These are phyloP conservation scores for Rasamsonia emersonii DNA, from an alignment of 2,329 filamentous ascomycete species.

Conservation along the genomic window DNA sequence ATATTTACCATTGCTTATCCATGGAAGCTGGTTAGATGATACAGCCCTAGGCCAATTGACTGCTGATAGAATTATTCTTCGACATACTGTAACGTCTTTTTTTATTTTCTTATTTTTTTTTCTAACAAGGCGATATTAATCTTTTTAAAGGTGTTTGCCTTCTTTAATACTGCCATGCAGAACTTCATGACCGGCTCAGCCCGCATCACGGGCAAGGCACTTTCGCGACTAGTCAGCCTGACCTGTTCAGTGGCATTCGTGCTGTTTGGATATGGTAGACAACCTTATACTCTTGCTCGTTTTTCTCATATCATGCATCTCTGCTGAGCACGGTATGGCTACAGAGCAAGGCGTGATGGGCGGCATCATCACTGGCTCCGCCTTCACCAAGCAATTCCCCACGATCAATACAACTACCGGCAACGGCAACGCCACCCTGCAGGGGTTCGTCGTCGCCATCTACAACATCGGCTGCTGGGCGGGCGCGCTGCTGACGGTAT, in stretches of 20 bases:
- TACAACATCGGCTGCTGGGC: constrained; percentile 4
- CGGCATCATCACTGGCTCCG: constrained; percentile 1
- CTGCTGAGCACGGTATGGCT: too few relatives aligned
- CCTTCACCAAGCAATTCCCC: constrained; percentile 1
- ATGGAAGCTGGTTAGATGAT: too few relatives aligned
- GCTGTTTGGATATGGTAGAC: not conserved
- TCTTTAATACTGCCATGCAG: too few relatives aligned
- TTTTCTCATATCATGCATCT: not conserved
- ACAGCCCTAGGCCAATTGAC: too few relatives aligned
- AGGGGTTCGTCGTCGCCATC: constrained; percentile 1
- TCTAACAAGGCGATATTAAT: too few relatives aligned
- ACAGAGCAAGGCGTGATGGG: constrained; percentile 3
- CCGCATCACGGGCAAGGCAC: not conserved
- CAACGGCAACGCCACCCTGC: constrained; percentile 1
- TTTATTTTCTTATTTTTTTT: too few relatives aligned
- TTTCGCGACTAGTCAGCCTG: not conserved
- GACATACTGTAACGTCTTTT: too few relatives aligned
- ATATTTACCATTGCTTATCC: too few relatives aligned
- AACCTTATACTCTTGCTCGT: not conserved
- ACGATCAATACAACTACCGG: constrained; percentile 2
- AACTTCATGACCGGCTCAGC: not conserved
- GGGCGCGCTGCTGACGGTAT: not conserved
- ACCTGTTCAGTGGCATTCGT: not conserved
- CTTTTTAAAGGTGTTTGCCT: too few relatives aligned
- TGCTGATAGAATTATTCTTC: too few relatives aligned